A percentile compares a stretch with the other conserved stretches of the same genome.
Conservation (phyloP, 2,329 filamentous ascomycete species). For the Trichoderma guizhouense region DNA sequence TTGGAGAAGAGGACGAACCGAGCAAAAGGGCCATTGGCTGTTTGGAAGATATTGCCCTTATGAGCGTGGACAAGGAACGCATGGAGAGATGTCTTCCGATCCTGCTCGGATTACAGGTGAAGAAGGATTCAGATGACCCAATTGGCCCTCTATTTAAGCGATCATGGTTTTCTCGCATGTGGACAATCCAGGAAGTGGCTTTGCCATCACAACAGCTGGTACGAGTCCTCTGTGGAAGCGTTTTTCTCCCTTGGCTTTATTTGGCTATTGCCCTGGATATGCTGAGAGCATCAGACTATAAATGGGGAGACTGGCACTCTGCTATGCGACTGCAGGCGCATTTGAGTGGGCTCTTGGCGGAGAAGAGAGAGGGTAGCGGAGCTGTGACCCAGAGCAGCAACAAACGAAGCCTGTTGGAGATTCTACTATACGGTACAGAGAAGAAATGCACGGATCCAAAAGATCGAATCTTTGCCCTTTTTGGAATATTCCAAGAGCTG, state of each 20-base stretch:
- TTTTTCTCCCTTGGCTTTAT: neutral
- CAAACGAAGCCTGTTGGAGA: neutral
- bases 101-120: neutral
- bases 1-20: neutral
- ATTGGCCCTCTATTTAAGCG: neutral
- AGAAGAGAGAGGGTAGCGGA: neutral
- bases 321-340: neutral
- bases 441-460: neutral
- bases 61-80: neutral
- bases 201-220: neutral
- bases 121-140: neutral
- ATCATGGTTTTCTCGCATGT: neutral
- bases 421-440: neutral
- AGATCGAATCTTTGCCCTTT: neutral
- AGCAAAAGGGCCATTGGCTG: neutral
- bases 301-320: neutral
- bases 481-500: neutral
- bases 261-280: neutral
- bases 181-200: neutral
- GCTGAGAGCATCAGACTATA: neutral
- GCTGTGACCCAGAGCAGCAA: neutral
- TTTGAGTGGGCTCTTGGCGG: neutral
- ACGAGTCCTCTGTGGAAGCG: neutral
- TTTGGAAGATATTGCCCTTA: neutral
- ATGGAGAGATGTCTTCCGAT: neutral